These are phyloP conservation scores for Spencermartinsiella europaea DNA, from an alignment of 805 yeast species.

Conservation along the genomic window DNA sequence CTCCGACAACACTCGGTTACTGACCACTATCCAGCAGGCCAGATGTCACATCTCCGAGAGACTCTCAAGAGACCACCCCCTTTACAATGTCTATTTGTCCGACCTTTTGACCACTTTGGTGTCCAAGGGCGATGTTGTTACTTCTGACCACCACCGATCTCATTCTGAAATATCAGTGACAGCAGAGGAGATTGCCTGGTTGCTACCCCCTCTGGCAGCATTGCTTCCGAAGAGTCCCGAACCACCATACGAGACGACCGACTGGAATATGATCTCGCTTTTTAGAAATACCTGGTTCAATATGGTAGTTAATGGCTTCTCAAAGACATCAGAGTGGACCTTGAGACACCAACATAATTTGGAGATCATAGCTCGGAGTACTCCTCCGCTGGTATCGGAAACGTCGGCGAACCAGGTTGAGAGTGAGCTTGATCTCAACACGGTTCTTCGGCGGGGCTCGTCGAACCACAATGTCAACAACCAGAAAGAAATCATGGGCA, in stretches of 20 bases:
- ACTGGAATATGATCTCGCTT: conserved; percentile 48
- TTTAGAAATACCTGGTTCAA: conserved; percentile 94
- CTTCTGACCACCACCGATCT: conserved; percentile 71
- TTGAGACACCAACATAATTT: conserved; percentile 45
- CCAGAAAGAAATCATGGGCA: conserved; percentile 45
- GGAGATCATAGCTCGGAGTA: conserved; percentile 69
- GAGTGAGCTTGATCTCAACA: conserved; percentile 85
- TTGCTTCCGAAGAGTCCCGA: conserved; percentile 58
- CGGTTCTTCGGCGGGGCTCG: conserved; percentile 84
- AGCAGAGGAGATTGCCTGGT: conserved; percentile 63
- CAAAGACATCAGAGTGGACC: conserved; percentile 46
- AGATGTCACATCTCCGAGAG: conserved; percentile 15
- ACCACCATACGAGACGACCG: conserved; percentile 39
- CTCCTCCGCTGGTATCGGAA: conserved; percentile 86
- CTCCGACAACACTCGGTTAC: conserved; percentile 34
- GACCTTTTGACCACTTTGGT: conserved; percentile 65
- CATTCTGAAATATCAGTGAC: conserved; percentile 36
- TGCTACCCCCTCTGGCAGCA: conserved; percentile 69
- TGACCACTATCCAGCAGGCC: conserved; percentile 22
- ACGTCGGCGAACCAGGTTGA: conserved; percentile 77
- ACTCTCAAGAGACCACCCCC: conserved; percentile 33
- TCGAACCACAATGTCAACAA: conserved; percentile 73
- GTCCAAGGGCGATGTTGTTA: conserved; percentile 73
- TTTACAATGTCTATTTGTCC: conserved; percentile 52
- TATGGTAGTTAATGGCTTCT: conserved; percentile 83